Conservation (phyloP, 2,329 filamentous ascomycete species). For the Colletotrichum sidae region DNA sequence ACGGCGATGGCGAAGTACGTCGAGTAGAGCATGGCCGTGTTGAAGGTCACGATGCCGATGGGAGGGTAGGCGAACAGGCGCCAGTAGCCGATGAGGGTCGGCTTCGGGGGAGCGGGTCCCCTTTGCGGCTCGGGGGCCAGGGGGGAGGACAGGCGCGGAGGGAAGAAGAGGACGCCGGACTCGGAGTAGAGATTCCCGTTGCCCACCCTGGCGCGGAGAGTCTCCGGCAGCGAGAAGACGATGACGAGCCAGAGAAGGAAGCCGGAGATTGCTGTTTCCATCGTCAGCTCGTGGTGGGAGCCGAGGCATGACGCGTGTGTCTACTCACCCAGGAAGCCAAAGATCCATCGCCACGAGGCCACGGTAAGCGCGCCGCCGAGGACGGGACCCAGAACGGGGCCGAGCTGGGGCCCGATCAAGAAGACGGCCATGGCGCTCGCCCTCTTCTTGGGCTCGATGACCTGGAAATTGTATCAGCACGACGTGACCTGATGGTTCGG, state of each 20-base stretch:
- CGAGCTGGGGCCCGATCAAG: slow-evolving; percentile 56
- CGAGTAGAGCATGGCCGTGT: slow-evolving; percentile 48
- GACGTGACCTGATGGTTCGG: neutral
- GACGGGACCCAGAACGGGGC: slow-evolving; percentile 56
- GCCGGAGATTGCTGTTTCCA: slow-evolving; percentile 43
- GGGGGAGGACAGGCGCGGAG: slow-evolving; percentile 40
- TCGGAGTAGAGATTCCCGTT: slow-evolving; percentile 49
- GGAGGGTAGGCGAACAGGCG: slow-evolving; percentile 47
- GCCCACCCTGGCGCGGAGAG: slow-evolving; percentile 56
- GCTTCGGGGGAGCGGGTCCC: slow-evolving; percentile 44
- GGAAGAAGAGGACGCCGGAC: slow-evolving; percentile 38
- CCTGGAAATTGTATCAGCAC: slow-evolving; percentile 43
- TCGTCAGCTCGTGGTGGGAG: slow-evolving; percentile 5
- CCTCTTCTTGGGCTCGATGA: slow-evolving; percentile 46
- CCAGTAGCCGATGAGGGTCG: slow-evolving; percentile 43
- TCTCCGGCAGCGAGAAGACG: slow-evolving; percentile 56
- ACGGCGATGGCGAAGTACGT: slow-evolving; percentile 48
- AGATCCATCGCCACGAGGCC: slow-evolving; percentile 56
- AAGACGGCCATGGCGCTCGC: slow-evolving; percentile 55
- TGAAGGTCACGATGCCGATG: slow-evolving; percentile 47
- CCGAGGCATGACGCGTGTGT: slow-evolving; percentile 4
- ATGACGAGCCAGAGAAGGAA: slow-evolving; percentile 45
- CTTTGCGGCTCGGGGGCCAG: slow-evolving; percentile 41
- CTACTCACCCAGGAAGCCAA: slow-evolving; percentile 49
- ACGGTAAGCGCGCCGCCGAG: slow-evolving; percentile 54